A percentile compares a stretch with the other conserved stretches of the same genome.
Evolutionary conservation across 2,329 filamentous ascomycete species (phyloP).

Genomic region (Neodidymelliopsis sp.): DNA sequence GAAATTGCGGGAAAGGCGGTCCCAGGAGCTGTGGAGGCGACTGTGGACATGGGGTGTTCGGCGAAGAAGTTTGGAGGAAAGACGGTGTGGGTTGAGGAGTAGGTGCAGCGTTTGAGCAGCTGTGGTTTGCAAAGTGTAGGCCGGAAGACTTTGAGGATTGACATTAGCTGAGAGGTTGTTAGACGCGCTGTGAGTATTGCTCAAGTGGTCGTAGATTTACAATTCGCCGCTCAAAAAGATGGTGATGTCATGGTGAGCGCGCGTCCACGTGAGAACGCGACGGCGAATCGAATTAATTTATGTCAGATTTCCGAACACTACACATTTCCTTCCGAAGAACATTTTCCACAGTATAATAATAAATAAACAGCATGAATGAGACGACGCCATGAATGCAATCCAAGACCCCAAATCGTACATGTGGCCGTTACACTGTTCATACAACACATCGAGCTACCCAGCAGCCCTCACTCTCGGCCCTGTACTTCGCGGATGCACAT

Average conservation of each 20-base stretch:
- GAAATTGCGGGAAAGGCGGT: constrained; percentile 17
- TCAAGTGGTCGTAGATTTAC: constrained; percentile 2
- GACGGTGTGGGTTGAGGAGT: constrained; percentile 8
- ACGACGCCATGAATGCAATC: too few relatives aligned
- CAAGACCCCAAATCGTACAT: too few relatives aligned
- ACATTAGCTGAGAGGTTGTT: background rate
- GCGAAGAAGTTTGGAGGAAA: constrained; percentile 17
- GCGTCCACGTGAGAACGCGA: constrained; percentile 24
- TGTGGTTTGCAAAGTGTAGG: background rate
- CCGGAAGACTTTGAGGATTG: background rate
- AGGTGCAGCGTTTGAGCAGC: background rate
- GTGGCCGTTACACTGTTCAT: too few relatives aligned
- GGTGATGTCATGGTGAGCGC: constrained; percentile 32
- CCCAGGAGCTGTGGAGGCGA: background rate
- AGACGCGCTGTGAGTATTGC: background rate
- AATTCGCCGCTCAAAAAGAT: constrained; percentile 10
- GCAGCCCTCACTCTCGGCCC: constrained; percentile 1
- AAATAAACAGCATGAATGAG: too few relatives aligned
- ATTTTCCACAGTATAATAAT: too few relatives aligned
- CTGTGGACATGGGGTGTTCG: constrained; percentile 4
- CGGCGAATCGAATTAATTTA: too few relatives aligned
- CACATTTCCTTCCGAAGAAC: too few relatives aligned
- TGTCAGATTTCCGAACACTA: too few relatives aligned
- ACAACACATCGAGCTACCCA: background rate
- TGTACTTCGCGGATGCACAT: constrained; percentile 25